Base-by-base conservation (phyloP, 139 green algal species). In the Micromonas commoda region DNA sequence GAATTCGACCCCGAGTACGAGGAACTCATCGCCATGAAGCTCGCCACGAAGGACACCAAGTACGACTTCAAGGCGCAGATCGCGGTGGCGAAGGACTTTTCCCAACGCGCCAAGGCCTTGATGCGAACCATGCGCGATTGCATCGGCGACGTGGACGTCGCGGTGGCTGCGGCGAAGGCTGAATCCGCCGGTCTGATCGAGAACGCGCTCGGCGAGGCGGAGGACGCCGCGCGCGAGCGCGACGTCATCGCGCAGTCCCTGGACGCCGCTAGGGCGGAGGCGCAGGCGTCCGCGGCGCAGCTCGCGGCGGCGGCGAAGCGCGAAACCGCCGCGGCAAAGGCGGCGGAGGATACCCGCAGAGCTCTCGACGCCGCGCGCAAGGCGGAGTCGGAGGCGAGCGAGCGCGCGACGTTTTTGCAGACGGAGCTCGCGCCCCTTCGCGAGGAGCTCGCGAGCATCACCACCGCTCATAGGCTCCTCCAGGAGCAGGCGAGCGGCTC, bases 381-480 rank as follows among this genome's bases (percentile, higher is more conserved):
- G 45, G 16, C 9, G 9, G 45, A 57, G 45, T 9, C 45, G 45
- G 9, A 9, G 45, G 9, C 16, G 45, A 57, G 9, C 9, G 45
- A 57, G 45, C 9, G 16, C 9, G 16, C 45, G 45, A 57, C 9
- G 9, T 9, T 16, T 9, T 16, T 57, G 32, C 35, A 66, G 32
- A 65, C 35, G 71, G 71, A 77, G 35, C 32, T 64, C 35, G 52
- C 31, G 71, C 71, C 60, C 6, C 63, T 69, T 19, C 63, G 28
- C 63, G 63, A 69, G 6, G 21, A 69, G 9, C 63, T 69, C 26
- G 63, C 63, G 45, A 9, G 45, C 9, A 16, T 23, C 9, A 9
- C 9, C 9, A 57, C 45, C 45, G 45, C 45, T 9, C 45, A 57
- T 16, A 16, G 9, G 45, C 45, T 57, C 9, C 21, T 29, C 26